Evolutionary conservation across 139 green algal species (phyloP), one percentile per base, ranked within the genome.

Genomic region (Marvania coccoides): DNA sequence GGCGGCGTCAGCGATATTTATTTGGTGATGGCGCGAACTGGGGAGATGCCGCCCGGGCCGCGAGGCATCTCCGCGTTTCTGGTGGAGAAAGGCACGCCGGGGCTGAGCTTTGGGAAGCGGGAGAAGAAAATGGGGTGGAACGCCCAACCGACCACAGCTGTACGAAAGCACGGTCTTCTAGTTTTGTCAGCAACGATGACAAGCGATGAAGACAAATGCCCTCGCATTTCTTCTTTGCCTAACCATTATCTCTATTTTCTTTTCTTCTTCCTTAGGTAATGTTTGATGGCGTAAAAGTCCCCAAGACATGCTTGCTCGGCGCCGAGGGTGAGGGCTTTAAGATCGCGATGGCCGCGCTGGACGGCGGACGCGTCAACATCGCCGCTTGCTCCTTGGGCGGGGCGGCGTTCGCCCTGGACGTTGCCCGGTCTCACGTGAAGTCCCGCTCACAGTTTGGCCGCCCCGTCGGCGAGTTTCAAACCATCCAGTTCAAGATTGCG

Each of bases 81-180:
- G 9, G 65, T 88, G n/a, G 70, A 77, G 4, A 88, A 85, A 73
- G 83, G 58, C 48, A 71, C 47, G 19, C 10, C 72, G 34, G 87
- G 87, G 3, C 47, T 95, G 57, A 84, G 63, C 12, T 91, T 95
- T 80, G 88, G 88, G 24, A 83, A 84, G 46, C 58, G 64, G 26
- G 88, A 95, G 73, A 45, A 73, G 8, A 95, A 95, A 65, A 67
- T 93, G 69, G 88, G 88, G 4, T 95, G 88, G 88, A 89, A 86
- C 39, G 81, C 77, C 9, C 88, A 95, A 69, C 87, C 88, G 9
- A 95, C 88, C 3, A 58, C 48, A 36, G 54, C 74, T 0, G n/a
- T n/a, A n/a, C n/a, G n/a, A n/a, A n/a, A n/a, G n/a, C n/a, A n/a
- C n/a, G n/a, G n/a, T n/a, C n/a, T n/a, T n/a, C n/a, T n/a, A n/a